Evolutionary conservation across 2,329 filamentous ascomycete genomes (phyloP).

Genomic region (Neurospora sp.): DNA sequence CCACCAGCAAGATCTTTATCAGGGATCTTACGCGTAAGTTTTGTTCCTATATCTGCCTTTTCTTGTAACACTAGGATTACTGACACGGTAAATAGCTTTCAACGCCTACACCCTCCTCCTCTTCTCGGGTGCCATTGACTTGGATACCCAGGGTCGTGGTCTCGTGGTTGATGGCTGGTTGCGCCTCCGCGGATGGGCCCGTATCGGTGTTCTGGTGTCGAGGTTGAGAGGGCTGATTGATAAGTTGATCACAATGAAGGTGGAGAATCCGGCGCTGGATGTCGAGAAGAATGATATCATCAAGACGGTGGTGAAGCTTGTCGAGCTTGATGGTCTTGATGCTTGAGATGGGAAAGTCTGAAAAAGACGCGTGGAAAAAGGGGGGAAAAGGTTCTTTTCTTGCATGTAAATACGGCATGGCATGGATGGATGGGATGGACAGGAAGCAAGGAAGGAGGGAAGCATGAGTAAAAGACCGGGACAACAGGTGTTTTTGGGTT

Average conservation of each 20-base stretch:
- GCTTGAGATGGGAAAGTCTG: constrained; percentile 26
- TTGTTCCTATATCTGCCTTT: neutral
- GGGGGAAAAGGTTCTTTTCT: neutral
- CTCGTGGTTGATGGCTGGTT: constrained; percentile 91
- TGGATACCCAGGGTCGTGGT: constrained; percentile 81
- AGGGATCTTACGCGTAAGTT: constrained; percentile 76
- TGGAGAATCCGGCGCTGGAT: constrained; percentile 61
- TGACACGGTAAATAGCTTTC: constrained; percentile 49
- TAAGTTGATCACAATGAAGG: constrained; percentile 66
- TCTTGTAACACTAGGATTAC: constrained; percentile 9
- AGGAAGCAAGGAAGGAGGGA: neutral
- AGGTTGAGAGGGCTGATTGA: constrained; percentile 80
- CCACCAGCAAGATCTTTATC: constrained; percentile 85
- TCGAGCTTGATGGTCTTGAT: constrained; percentile 85
- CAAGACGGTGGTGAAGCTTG: constrained; percentile 63
- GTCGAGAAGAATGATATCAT: constrained; percentile 57
- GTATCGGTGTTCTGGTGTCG: constrained; percentile 83
- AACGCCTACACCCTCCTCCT: constrained; percentile 82
- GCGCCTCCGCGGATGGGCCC: constrained; percentile 76
- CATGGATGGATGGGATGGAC: neutral
- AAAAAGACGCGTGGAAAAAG: neutral
- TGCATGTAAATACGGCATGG: neutral
- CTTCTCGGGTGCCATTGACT: constrained; percentile 73
- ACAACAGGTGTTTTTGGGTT: neutral
- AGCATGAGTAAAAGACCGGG: neutral